phyloP scores from a whole-genome alignment of 345 rosid genomes.

The Kandelia obovata region DNA sequence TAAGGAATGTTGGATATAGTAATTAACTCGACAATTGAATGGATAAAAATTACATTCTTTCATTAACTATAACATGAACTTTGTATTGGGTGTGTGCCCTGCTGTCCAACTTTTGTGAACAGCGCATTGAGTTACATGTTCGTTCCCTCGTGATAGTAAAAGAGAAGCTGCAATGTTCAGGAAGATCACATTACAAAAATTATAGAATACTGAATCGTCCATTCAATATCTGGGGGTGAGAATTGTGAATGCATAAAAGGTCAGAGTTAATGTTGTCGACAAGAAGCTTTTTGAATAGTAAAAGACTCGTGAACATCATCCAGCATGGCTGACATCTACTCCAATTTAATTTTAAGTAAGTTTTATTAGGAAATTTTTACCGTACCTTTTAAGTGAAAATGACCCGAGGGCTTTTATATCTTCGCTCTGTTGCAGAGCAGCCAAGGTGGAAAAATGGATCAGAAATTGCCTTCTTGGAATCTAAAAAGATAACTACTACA shows the following conservation, averaged over 20 bases:
- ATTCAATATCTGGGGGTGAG: no score
- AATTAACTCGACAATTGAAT: no score
- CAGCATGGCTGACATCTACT: no score
- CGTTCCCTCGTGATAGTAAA: neutral
- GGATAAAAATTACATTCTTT: no score
- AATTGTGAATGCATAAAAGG: neutral
- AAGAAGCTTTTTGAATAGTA: no score
- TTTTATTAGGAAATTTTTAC: neutral
- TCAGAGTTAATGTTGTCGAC: neutral
- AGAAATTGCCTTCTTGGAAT: slow-evolving; percentile 13
- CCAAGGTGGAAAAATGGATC: neutral
- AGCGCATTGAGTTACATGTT: neutral
- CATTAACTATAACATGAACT: no score
- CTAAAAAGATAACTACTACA: slow-evolving; percentile 4
- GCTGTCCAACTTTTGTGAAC: neutral
- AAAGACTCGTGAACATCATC: no score
- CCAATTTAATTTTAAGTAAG: no score
- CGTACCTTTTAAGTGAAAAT: slow-evolving; percentile 1
- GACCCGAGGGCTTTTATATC: neutral
- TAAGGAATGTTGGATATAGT: no score
- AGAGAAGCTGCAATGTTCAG: neutral
- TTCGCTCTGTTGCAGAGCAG: neutral
- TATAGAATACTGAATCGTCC: no score
- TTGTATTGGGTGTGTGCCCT: no score
- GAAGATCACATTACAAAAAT: neutral